These are phyloP conservation scores for Metarhizium rileyi DNA, from an alignment of 2,329 filamentous ascomycete species.

Conservation along the genomic window DNA sequence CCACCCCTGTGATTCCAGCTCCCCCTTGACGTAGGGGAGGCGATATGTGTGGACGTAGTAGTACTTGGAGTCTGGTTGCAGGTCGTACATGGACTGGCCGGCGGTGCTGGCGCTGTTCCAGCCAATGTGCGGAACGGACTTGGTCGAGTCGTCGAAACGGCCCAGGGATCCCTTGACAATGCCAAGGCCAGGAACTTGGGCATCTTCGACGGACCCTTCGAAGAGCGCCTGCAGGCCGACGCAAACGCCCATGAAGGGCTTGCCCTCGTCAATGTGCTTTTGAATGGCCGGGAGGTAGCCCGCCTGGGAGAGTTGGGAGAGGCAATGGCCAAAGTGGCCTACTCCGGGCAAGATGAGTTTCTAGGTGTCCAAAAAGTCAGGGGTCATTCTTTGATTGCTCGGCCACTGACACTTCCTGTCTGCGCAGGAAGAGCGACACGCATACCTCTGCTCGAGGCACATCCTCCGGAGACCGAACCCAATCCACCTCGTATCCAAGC, in stretches of 20 bases:
- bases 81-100: constrained; percentile 56
- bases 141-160: constrained; percentile 66
- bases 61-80: constrained; percentile 80
- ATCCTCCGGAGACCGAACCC: constrained; percentile 79
- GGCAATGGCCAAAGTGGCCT: constrained; percentile 94
- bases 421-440: too few species aligned
- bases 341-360: constrained; percentile 94
- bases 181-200: constrained; percentile 61
- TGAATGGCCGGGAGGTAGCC: constrained; percentile 77
- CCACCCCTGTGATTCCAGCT: constrained; percentile 78
- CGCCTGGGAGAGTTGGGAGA: constrained; percentile 71
- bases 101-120: constrained; percentile 83
- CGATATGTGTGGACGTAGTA: constrained; percentile 98
- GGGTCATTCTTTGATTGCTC: too few species aligned
- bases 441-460: constrained; percentile 71
- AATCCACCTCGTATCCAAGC: constrained; percentile 84
- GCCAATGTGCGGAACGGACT: constrained; percentile 96
- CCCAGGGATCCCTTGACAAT: constrained; percentile 61
- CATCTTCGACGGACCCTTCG: constrained; percentile 71
- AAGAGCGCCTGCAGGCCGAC: constrained; percentile 91
- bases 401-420: too few species aligned
- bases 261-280: constrained; percentile 77
- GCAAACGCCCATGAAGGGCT: constrained; percentile 97
- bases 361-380: constrained; percentile 31
- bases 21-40: constrained; percentile 60